Evolutionary conservation across 192 early-diverging fungal genomes (phyloP), one percentile per base, ranked within the genome.

Genomic region (Backusella liffmaniae): DNA sequence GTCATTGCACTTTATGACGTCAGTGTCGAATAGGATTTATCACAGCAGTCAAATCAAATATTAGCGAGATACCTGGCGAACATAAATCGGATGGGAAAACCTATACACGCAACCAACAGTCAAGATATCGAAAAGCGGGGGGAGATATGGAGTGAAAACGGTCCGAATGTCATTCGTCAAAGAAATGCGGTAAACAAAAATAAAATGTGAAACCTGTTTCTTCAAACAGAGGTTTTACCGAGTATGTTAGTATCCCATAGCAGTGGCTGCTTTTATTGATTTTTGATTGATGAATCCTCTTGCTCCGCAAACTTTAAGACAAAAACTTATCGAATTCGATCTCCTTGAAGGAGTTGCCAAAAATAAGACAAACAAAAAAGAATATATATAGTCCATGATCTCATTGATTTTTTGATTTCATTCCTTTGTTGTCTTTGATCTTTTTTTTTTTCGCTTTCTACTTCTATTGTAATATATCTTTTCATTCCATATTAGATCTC

Each of bases 221-320:
- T 56, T 56, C 53, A 56, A 56, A 62, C 46, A 62, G 56, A 62
- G 56, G 56, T 62, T 62, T 62, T 62, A 62, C 56, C 56, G 56
- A 29, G 13, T 62, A 29, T 62, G 56, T 23, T 32, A 62, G 12
- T 62, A 62, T 62, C 8, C 9, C 9, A 62, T 62, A 26, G 23
- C 9, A 62, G 26, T 62, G 56, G 23, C 3, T 59, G 53, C 6
- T 59, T 59, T 59, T 59, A 26, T 59, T 59, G 21, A 59, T 59
- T 59, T 59, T 59, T 26, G 53, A 59, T 59, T 59, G 53, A 59
- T 59, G 21, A 1, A 59, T 59, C 23, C 10, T 26, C 56, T 49
- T 62, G 56, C 23, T 62, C 56, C 56, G 56, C 21, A 62, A 13
- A 29, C 26, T 62, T 62, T 62, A 62, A 62, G 56, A 62, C 56